Evolutionary conservation across 176 grass and related monocot species (phyloP), one percentile per base, ranked within the genome.

Genomic region (Cenchrus fungigraminus): DNA sequence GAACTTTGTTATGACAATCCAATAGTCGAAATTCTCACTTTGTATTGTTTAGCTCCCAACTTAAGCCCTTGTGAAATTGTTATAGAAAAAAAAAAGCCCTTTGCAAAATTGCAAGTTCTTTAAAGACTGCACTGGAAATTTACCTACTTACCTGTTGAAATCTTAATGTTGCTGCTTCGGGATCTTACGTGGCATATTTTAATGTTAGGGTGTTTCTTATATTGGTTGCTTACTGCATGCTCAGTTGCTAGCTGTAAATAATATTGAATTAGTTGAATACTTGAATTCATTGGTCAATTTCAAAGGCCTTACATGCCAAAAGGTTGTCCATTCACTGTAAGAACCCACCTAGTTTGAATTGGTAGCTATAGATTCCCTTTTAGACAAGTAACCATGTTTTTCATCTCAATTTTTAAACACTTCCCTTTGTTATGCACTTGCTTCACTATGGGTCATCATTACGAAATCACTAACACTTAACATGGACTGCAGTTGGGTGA

Each of bases 401-500:
- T 50, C 16, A 68, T 56, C 67, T 57, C 9, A 10, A 3, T 20
- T 65, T 12, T 40, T 57, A 56, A 73, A 56, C 14, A 84, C 73
- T 68, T 11, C 16, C 31, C 60, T 17, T 67, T 28, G 57, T 73
- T 55, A 11, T 76, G 44, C 74, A 62, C 55, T 76, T 67, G 63
- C 45, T 78, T 77, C 32, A n/a, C 11, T 46, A 22, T 45, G 60
- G 29, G 8, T 80, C 56, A n/a, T 49, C 20, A 10, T 64, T 80
- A 50, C 46, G 34, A 74, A 89, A 80, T 47, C 29, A 17, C 19
- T 89, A 73, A 86, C 68, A 69, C 37, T 58, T 58, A 50, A 29
- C 45, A 64, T 63, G 80, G 8, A 60, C 40, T 83, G 83, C 82
- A 98, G 92, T 76, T 98, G 84, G 93, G 92, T 53, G 95, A 93